Conservation (phyloP, 2,329 filamentous ascomycete species). For the Trichoderma endophyticum region DNA sequence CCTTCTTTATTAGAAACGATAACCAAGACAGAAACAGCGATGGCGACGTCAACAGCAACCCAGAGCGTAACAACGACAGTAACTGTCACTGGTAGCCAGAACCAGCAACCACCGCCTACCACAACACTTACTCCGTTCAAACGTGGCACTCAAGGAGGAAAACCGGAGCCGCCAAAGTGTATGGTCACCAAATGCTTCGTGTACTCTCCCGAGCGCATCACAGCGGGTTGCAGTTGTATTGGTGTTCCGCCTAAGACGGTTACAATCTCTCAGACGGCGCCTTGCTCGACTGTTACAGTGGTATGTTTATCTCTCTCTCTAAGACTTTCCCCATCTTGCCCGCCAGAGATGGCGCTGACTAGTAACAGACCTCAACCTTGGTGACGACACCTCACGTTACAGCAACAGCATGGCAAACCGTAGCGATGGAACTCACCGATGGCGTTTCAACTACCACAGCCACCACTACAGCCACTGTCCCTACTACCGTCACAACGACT, state of each 20-base stretch:
- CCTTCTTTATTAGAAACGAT: slow-evolving; percentile 22
- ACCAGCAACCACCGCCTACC: not conserved
- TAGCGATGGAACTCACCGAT: not conserved
- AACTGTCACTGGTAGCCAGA: not conserved
- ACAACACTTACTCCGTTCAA: not conserved
- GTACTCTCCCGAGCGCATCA: slow-evolving; percentile 26
- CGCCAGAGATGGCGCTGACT: not conserved
- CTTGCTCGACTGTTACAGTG: slow-evolving; percentile 18
- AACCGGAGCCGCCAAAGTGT: slow-evolving; percentile 21
- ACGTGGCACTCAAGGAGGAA: slow-evolving; percentile 3
- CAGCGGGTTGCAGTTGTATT: slow-evolving; percentile 27
- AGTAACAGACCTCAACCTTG: slow-evolving; percentile 1
- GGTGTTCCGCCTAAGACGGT: slow-evolving; percentile 25
- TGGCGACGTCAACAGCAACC: slow-evolving; percentile 18
- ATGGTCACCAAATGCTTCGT: slow-evolving; percentile 25
- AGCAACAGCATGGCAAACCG: slow-evolving; percentile 1
- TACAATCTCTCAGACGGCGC: slow-evolving; percentile 19
- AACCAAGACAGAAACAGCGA: not conserved
- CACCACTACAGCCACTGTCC: not conserved
- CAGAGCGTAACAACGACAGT: slow-evolving; percentile 20
- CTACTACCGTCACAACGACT: not conserved
- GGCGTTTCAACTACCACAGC: not conserved
- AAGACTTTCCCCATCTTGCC: not conserved
- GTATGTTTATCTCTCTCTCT: slow-evolving; percentile 1
- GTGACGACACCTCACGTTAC: not conserved